phyloP scores from a whole-genome alignment of 2,329 filamentous ascomycete genomes.

The Sclerotinia subarctica region DNA sequence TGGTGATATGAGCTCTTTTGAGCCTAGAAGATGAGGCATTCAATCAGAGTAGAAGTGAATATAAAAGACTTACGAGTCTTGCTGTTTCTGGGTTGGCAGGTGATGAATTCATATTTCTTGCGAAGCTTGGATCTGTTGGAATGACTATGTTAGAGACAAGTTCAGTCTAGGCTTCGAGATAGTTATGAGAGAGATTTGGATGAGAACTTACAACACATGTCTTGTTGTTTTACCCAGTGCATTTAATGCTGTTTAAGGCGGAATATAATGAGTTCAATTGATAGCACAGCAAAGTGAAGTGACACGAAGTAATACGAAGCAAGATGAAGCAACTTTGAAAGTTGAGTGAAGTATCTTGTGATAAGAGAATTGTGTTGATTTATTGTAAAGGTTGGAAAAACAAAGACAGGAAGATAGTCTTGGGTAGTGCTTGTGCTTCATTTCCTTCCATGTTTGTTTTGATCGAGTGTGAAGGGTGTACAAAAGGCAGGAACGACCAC shows the following conservation, averaged over 20 bases:
- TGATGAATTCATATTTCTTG: background rate
- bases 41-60: background rate
- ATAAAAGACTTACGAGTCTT: constrained; percentile 5
- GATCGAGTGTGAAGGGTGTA: background rate
- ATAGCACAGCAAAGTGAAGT: background rate
- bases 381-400: background rate
- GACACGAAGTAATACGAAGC: background rate
- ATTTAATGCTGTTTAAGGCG: background rate
- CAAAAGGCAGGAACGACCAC: background rate
- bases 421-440: background rate
- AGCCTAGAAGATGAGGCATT: no score
- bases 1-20: background rate
- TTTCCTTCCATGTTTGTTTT: background rate
- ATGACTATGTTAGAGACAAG: background rate
- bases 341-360: background rate
- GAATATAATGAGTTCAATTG: background rate
- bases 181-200: background rate
- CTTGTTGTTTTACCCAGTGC: background rate
- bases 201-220: constrained; percentile 1
- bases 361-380: background rate
- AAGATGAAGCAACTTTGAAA: background rate
- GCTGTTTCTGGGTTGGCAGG: background rate
- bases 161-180: background rate
- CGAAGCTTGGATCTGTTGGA: constrained; percentile 2
- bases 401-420: background rate